A percentile compares a stretch with the other conserved stretches of the same genome.
Evolutionary conservation across 768 basidiomycete species (phyloP).

Genomic region (Suillus subluteus): DNA sequence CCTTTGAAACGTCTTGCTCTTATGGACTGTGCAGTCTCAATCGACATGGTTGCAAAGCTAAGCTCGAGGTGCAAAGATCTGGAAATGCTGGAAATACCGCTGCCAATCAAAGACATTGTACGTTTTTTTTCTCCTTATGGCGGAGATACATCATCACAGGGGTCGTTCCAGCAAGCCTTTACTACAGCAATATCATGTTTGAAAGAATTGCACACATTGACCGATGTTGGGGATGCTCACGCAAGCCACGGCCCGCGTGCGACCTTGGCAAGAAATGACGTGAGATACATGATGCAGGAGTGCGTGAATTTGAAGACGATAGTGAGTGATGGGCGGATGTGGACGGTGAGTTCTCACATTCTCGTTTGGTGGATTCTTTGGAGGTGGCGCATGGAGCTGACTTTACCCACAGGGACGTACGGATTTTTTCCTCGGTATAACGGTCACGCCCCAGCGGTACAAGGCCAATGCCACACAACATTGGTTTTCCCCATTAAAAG

Average conservation of each 20-base stretch:
- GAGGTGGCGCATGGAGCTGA: neutral
- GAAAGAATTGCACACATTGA: constrained; percentile 44
- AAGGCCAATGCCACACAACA: constrained; percentile 1
- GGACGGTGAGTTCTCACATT: constrained; percentile 51
- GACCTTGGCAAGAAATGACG: constrained; percentile 41
- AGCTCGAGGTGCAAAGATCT: constrained; percentile 47
- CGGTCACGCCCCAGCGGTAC: neutral
- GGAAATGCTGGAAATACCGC: constrained; percentile 51
- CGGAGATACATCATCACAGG: neutral
- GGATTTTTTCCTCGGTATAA: neutral
- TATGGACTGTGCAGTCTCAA: constrained; percentile 47
- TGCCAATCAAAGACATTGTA: constrained; percentile 58
- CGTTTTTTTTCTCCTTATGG: constrained; percentile 12
- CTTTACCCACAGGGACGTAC: neutral
- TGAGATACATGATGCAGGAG: constrained; percentile 43
- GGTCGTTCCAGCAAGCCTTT: constrained; percentile 33
- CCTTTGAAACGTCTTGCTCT: constrained; percentile 51
- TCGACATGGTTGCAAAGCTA: constrained; percentile 44
- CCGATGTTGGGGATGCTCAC: constrained; percentile 48
- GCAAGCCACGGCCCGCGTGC: constrained; percentile 43
- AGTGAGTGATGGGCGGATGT: constrained; percentile 52
- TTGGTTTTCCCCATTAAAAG: constrained; percentile 3
- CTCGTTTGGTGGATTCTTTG: constrained; percentile 7
- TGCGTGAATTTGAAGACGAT: constrained; percentile 48
- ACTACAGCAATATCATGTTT: constrained; percentile 40